phyloP scores from a whole-genome alignment of 352 stramenopile genomes.

The Elongisporangium undulatum region DNA sequence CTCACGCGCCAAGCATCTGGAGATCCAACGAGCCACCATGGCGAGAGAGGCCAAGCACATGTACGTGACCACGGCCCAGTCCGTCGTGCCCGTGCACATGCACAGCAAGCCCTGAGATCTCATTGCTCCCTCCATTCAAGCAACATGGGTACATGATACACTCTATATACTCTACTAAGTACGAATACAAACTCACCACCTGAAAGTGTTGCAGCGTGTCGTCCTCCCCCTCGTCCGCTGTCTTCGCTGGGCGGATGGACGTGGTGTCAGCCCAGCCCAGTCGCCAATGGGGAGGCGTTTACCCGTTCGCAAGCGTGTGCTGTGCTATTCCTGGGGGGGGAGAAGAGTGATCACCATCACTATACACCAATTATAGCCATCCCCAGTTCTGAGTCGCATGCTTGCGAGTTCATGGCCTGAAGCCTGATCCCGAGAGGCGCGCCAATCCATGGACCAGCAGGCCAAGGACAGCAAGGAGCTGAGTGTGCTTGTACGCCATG shows the following conservation, averaged over 20 bases:
- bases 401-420: neutral
- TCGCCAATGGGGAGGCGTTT: too few species aligned
- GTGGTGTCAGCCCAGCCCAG: too few species aligned
- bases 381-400: neutral
- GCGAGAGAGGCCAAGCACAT: conserved; percentile 27
- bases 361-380: neutral
- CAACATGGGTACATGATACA: neutral
- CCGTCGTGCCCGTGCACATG: conserved; percentile 30
- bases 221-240: too few species aligned
- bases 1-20: conserved; percentile 24
- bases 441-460: conserved; percentile 21
- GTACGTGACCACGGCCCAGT: conserved; percentile 58
- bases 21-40: conserved; percentile 37
- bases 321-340: too few species aligned
- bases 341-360: too few species aligned
- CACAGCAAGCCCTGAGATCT: conserved; percentile 9
- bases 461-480: conserved; percentile 38
- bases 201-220: too few species aligned
- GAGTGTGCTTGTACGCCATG: conserved; percentile 53
- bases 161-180: neutral
- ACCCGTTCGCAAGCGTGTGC: too few species aligned
- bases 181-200: too few species aligned
- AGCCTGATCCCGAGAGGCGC: neutral
- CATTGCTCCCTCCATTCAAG: neutral
- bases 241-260: too few species aligned